Evolutionary conservation across 352 stramenopile species (phyloP).

Genomic region (Hyaloperonospora brassicae): DNA sequence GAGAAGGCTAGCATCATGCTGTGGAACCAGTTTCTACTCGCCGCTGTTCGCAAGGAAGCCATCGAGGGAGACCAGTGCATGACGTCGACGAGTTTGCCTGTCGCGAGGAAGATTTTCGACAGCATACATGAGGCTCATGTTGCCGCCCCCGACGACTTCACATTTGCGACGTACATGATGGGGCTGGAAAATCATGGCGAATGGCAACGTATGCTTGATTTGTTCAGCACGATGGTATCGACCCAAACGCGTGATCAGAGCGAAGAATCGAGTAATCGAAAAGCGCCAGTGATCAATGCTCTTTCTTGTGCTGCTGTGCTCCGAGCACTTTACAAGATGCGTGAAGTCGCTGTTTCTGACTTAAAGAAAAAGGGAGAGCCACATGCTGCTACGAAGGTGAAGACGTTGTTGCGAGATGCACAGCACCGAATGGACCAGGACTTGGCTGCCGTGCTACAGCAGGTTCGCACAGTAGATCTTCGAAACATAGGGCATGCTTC

Average conservation of each 20-base stretch:
- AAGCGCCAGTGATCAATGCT: slow-evolving; percentile 34
- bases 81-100: slow-evolving; percentile 13
- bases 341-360: slow-evolving; percentile 8
- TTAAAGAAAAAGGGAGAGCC: slow-evolving; percentile 3
- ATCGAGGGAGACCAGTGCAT: slow-evolving; percentile 4
- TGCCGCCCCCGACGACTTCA: slow-evolving; percentile 48
- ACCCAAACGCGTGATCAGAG: slow-evolving; percentile 20
- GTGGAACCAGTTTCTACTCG: slow-evolving; percentile 59
- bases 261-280: not conserved
- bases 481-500: slow-evolving; percentile 40
- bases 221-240: slow-evolving; percentile 56
- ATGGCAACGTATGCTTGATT: slow-evolving; percentile 35
- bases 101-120: slow-evolving; percentile 36
- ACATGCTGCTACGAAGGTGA: not conserved
- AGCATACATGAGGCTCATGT: slow-evolving; percentile 32
- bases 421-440: slow-evolving; percentile 31
- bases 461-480: slow-evolving; percentile 32
- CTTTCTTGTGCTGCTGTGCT: slow-evolving; percentile 43
- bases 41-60: slow-evolving; percentile 24
- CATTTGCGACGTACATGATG: slow-evolving; percentile 53
- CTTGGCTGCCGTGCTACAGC: slow-evolving; percentile 40
- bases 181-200: slow-evolving; percentile 41
- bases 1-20: slow-evolving; percentile 36
- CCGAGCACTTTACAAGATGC: slow-evolving; percentile 37
- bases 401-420: slow-evolving; percentile 2